Base-by-base conservation (phyloP, 2,329 filamentous ascomycete species). In the Pseudogymnoascus sp. region DNA sequence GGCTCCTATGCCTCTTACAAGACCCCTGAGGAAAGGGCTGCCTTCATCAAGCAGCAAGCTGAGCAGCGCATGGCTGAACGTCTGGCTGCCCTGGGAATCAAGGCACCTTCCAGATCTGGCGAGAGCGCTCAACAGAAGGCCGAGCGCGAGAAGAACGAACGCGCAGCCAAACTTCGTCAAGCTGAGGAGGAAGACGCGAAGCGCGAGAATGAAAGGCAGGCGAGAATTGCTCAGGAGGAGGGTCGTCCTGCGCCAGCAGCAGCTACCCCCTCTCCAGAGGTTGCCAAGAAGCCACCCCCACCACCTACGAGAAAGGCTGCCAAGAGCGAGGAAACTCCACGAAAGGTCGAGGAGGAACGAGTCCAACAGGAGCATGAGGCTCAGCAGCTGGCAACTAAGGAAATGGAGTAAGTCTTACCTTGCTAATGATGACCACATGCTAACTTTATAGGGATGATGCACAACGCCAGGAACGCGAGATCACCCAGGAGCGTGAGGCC, bases 41-140 rank as follows among this genome's bases (percentile, higher is more conserved):
- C 93, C 4, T 96, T 95, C 70, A 97, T 97, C 71, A 96, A 95
- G 73, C 92, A 97, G 73, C 93, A 97, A 73, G 95, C 94, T 7
- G 92, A 97, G 73, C 90, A 93, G 71, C 90, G 93, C 63, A 97
- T 99, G 88, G 93, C 94, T 35, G 94, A 97, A 74, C 87, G 94
- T 63, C 83, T 99, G 69, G 94, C 94, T 63, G 93, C 93, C 54
- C 83, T 97, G 64, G 94, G 94, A 35, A 88, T 99, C 71, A 96
- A 91, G 73, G 86, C 91, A 30, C 88, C 90, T 5, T 79, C 80
- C 16, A 95, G 95, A 71, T 77, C 87, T 38, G 87, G 88, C 2
- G 94, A 99, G 76, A 89, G 86, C 30, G 78, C 91, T 34, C 83
- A 88, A 61, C 92, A 99, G 75, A 84, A 91, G 64, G 84, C 89